These are phyloP conservation scores for Digitaria exilis DNA, from an alignment of 202 grass and related monocot species.

Conservation along the genomic window DNA sequence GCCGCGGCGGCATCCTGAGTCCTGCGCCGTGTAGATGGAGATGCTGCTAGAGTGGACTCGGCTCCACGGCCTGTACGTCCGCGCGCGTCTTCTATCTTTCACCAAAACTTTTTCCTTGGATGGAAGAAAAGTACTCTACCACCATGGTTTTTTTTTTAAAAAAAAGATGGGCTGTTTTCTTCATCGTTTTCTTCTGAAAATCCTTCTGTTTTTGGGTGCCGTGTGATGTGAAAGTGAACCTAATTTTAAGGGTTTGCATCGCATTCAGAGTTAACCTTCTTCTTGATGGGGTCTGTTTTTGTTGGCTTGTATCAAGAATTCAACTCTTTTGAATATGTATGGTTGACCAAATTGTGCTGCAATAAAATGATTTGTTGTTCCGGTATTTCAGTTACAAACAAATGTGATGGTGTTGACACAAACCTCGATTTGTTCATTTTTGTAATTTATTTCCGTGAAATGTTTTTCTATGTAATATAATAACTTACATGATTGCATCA, in stretches of 20 bases:
- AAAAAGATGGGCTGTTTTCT: neutral
- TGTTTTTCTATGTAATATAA: neutral
- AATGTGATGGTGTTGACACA: neutral
- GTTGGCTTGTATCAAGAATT: constrained; percentile 31
- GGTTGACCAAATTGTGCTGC: neutral
- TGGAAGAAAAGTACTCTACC: neutral
- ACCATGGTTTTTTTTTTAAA: neutral
- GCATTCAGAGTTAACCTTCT: constrained; percentile 20
- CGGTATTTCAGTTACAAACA: neutral
- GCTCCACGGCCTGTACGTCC: neutral
- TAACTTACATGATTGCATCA: too few relatives aligned
- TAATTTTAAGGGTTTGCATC: constrained; percentile 18
- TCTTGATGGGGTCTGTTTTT: constrained; percentile 17
- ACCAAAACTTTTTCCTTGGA: constrained; percentile 46
- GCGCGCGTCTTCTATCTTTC: constrained; percentile 16
- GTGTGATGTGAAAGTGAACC: constrained; percentile 2
- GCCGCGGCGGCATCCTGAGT: neutral
- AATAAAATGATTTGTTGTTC: neutral
- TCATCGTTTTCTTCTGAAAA: neutral
- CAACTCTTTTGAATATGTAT: neutral
- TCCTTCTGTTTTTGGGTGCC: too few relatives aligned
- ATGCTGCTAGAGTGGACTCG: too few relatives aligned
- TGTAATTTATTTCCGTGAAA: neutral
- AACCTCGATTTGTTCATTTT: neutral
- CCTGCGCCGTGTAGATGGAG: constrained; percentile 24